A percentile compares a stretch with the other conserved stretches of the same genome.
phyloP scores from a whole-genome alignment of 192 early-diverging fungal genomes.

The Chytriomyces sp. region DNA sequence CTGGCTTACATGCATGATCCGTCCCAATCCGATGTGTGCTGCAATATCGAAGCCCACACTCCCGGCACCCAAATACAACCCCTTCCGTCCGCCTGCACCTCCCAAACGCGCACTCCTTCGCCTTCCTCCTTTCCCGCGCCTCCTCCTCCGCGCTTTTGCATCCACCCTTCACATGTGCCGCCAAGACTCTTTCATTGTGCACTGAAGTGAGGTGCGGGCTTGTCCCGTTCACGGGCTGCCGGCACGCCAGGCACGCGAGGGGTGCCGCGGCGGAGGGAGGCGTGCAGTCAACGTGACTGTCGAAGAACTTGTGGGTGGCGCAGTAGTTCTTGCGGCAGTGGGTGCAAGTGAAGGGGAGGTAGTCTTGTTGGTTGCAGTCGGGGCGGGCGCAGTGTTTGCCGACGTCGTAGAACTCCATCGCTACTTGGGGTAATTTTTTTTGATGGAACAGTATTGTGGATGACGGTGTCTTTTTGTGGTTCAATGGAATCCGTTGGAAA shows the following conservation, averaged over 20 bases:
- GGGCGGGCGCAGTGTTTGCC: slow-evolving; percentile 32
- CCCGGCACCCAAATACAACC: slow-evolving; percentile 7
- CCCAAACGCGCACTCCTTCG: not conserved
- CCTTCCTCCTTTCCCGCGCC: not conserved
- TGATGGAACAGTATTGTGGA: not conserved
- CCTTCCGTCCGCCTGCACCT: not conserved
- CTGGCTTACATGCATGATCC: slow-evolving; percentile 20
- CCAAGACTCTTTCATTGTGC: not conserved
- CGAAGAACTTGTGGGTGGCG: slow-evolving; percentile 20
- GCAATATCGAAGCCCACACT: slow-evolving; percentile 11
- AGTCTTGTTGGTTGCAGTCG: slow-evolving; percentile 38
- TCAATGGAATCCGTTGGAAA: not conserved
- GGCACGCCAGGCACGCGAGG: slow-evolving; percentile 1
- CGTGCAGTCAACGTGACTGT: slow-evolving; percentile 24
- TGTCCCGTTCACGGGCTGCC: slow-evolving; percentile 25
- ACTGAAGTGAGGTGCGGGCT: not conserved
- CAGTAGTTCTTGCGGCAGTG: slow-evolving; percentile 23
- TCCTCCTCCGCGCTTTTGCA: slow-evolving; percentile 8
- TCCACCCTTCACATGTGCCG: slow-evolving; percentile 1
- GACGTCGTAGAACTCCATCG: slow-evolving; percentile 27
- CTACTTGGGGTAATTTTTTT: not conserved
- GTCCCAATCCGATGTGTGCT: not conserved
- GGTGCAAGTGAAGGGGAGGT: slow-evolving; percentile 34
- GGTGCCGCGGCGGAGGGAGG: not conserved
- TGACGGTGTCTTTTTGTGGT: not conserved